Evolutionary conservation across 129 eudicot species (phyloP).

Genomic region (Flaveria bidentis): DNA sequence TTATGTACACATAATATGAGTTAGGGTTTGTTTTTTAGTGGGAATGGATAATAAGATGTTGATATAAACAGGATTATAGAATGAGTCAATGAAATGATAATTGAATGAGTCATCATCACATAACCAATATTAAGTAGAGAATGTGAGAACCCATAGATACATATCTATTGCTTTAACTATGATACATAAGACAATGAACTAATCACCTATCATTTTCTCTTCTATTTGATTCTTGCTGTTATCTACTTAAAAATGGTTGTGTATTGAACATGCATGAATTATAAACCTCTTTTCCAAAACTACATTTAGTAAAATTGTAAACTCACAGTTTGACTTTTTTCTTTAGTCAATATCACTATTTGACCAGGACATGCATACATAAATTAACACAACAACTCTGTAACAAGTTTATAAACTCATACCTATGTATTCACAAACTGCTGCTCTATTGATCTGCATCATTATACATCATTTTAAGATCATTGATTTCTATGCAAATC

Average conservation of each 20-base stretch:
- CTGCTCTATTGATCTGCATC: slow-evolving; percentile 17
- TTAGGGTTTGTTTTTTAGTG: too few relatives aligned
- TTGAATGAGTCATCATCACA: too few relatives aligned
- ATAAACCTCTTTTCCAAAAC: background rate
- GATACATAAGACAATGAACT: background rate
- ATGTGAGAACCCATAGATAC: too few relatives aligned
- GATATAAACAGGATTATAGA: too few relatives aligned
- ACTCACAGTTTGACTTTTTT: slow-evolving; percentile 7
- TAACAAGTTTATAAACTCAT: background rate
- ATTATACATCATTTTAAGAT: background rate
- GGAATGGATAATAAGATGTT: too few relatives aligned
- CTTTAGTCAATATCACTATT: background rate
- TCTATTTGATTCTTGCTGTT: background rate
- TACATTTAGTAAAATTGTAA: background rate
- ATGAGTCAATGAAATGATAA: too few relatives aligned
- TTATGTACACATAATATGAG: too few relatives aligned
- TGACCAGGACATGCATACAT: slow-evolving; percentile 6
- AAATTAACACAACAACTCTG: slow-evolving; percentile 2
- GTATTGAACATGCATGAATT: too few relatives aligned
- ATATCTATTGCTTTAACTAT: too few relatives aligned
- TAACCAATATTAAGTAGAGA: too few relatives aligned
- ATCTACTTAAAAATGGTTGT: too few relatives aligned
- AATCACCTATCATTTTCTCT: background rate
- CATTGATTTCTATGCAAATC: background rate
- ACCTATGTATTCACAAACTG: slow-evolving; percentile 13